phyloP scores from a whole-genome alignment of 768 basidiomycete genomes.

The Leccinum longicurvipes region DNA sequence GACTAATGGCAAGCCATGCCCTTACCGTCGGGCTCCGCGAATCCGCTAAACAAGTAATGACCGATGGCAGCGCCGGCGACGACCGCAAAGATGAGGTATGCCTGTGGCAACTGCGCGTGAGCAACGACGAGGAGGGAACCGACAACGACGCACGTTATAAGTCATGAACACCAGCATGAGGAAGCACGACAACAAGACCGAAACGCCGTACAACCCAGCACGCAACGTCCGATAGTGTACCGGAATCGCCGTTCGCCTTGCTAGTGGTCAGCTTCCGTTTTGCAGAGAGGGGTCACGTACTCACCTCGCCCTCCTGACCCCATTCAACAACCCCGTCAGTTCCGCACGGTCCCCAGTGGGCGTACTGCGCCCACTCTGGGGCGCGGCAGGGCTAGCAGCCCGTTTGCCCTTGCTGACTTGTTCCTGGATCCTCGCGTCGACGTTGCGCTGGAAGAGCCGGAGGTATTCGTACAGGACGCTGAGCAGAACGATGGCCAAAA shows the following conservation, averaged over 20 bases:
- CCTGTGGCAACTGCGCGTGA: conserved; percentile 40
- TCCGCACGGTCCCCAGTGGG: conserved; percentile 41
- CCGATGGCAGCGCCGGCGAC: conserved; percentile 81
- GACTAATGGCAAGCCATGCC: conserved; percentile 78
- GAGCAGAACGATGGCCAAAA: conserved; percentile 58
- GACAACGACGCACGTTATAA: conserved; percentile 67
- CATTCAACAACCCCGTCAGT: conserved; percentile 52
- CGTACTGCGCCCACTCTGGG: conserved; percentile 36
- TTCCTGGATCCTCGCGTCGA: conserved; percentile 59
- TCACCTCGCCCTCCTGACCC: conserved; percentile 38
- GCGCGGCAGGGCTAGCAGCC: conserved; percentile 32
- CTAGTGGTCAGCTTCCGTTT: too few relatives aligned
- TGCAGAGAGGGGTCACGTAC: conserved; percentile 31
- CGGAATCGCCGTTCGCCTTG: conserved; percentile 3
- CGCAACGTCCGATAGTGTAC: conserved; percentile 48
- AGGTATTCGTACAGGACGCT: conserved; percentile 82
- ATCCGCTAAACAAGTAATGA: conserved; percentile 71
- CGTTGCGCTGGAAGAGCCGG: conserved; percentile 53
- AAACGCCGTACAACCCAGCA: conserved; percentile 68
- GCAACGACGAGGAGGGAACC: neutral
- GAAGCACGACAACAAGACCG: conserved; percentile 80
- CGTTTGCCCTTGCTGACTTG: conserved; percentile 47
- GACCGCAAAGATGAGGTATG: conserved; percentile 80
- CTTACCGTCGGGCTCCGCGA: conserved; percentile 64
- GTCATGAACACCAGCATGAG: conserved; percentile 98